Base-by-base conservation (phyloP, 1,284 basidiomycete species). In the Papiliotrema fonsecae region DNA sequence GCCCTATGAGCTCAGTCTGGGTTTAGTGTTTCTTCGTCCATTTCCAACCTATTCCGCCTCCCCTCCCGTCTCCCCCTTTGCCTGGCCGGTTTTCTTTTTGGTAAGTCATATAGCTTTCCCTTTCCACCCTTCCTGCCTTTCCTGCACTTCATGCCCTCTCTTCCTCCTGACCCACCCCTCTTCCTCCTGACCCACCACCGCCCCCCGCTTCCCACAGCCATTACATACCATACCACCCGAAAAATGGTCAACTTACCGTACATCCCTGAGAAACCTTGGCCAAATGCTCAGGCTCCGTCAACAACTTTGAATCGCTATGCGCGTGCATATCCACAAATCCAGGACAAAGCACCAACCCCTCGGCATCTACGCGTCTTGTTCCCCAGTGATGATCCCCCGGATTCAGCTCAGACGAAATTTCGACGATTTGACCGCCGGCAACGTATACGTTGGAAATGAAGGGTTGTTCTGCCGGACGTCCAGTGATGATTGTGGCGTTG, bases 261-360 rank as follows among this genome's bases (percentile, higher is more conserved):
- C 62, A 63, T 2, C 70, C 71, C 51, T 73, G 71, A 6, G 61
- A 64, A 44, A 73, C 62, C 51, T 72, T 71, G n/a, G 71, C 52
- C 37, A 58, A 58, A 42, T 73, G 71, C 1, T 48, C 58, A 1
- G 70, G 65, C 42, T 69, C 58, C 5, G 64, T 64, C 24, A 73
- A 50, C 32, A 73, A 56, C 42, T 69, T 65, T 31, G 72, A 52
- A 51, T 73, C 71, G 10, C 62, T 65, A 51, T 73, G 71, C 4
- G 71, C 71, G 55, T 73, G 71, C 57, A 73, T 58, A 50, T 73
- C 71, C 42, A 73, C 70, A 50, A 73, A 73, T 4, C 71, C 71
- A 5, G 71, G 71, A 19, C 56, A 59, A 1, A 73, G 55, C n/a
- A 54, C 50, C 26, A 47, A 54, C 11, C 67, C 66, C 13, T 38